Evolutionary conservation across 495 filamentous ascomycete genomes (phyloP).

Genomic region (Talaromyces liani): DNA sequence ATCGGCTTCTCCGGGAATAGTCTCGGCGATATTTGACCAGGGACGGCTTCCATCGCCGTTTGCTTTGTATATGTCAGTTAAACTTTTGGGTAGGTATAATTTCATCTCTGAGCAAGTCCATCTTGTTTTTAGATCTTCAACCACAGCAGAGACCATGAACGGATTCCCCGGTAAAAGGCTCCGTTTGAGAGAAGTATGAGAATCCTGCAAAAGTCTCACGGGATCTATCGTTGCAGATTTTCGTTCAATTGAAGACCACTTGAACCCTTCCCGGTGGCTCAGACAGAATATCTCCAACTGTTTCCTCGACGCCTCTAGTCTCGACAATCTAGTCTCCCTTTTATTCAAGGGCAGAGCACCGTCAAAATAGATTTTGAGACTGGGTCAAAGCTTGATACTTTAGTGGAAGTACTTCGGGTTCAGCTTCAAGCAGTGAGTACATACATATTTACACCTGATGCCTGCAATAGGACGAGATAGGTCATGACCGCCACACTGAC

Average conservation of each 20-base stretch:
- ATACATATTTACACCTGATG: constrained; percentile 52
- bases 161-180: constrained; percentile 44
- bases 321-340: constrained; percentile 38
- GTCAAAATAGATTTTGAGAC: constrained; percentile 63
- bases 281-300: constrained; percentile 28
- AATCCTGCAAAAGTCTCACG: constrained; percentile 18
- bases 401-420: not conserved
- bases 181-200: constrained; percentile 19
- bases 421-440: constrained; percentile 3
- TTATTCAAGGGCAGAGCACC: constrained; percentile 61
- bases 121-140: constrained; percentile 47
- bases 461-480: constrained; percentile 52
- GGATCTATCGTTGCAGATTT: constrained; percentile 7
- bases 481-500: constrained; percentile 50
- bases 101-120: constrained; percentile 25
- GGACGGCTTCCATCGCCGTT: constrained; percentile 15
- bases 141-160: constrained; percentile 62
- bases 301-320: constrained; percentile 41
- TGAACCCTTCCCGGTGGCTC: constrained; percentile 8
- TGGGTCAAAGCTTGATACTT: constrained; percentile 6
- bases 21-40: constrained; percentile 42
- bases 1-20: constrained; percentile 69
- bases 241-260: not conserved
- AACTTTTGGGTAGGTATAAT: constrained; percentile 7
- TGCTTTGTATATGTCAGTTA: constrained; percentile 1